Evolutionary conservation across 345 rosid genomes (phyloP).

Genomic region (Clausena lansium): DNA sequence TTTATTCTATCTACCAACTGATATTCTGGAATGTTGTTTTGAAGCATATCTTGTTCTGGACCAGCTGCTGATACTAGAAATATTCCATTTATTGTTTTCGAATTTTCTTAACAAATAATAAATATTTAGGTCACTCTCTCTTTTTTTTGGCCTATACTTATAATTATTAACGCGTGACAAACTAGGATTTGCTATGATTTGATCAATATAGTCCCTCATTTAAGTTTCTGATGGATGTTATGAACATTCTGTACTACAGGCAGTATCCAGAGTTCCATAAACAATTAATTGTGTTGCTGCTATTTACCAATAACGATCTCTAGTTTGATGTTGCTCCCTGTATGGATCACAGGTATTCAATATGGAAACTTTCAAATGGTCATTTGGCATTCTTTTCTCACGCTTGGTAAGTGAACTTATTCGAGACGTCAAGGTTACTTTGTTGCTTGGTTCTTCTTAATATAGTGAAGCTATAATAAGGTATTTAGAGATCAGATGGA

Average conservation of each 20-base stretch:
- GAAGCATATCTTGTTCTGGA: not conserved
- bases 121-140: not conserved
- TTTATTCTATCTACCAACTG: not conserved
- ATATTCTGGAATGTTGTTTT: constrained; percentile 4
- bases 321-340: constrained; percentile 19
- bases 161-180: not conserved
- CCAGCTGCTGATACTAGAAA: not conserved
- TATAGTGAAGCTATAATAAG: not conserved
- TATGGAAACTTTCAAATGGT: constrained; percentile 89
- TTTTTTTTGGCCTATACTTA: not conserved
- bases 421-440: not conserved
- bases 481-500: not conserved
- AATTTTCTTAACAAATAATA: not conserved
- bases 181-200: no score
- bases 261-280: constrained; percentile 1
- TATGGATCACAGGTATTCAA: constrained; percentile 66
- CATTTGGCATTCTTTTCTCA: constrained; percentile 94
- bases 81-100: not conserved
- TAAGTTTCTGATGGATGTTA: constrained; percentile 3
- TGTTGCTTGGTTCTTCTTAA: not conserved
- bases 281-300: not conserved
- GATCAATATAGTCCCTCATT: not conserved
- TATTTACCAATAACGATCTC: not conserved
- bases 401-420: constrained; percentile 69
- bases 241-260: not conserved